These are phyloP conservation scores for Oryza australiensis DNA, from an alignment of 176 grass and related monocot species.

Conservation along the genomic window DNA sequence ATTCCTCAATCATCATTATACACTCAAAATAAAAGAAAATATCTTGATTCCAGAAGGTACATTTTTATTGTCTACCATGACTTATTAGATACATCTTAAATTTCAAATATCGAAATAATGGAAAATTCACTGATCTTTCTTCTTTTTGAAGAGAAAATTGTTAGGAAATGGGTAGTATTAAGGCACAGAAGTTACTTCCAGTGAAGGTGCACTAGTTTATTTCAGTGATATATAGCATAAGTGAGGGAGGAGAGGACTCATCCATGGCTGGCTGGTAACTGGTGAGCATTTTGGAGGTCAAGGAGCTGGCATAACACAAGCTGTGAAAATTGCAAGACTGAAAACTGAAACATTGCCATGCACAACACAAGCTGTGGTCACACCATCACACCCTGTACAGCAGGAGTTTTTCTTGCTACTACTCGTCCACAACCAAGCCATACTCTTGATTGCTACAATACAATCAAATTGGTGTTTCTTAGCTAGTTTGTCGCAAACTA, in stretches of 20 bases:
- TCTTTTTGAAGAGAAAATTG: no score
- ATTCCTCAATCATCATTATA: background rate
- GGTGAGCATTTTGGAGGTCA: slow-evolving; percentile 17
- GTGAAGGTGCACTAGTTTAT: no score
- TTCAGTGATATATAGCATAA: no score
- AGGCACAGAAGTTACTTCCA: no score
- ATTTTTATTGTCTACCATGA: background rate
- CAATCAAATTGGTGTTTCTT: background rate
- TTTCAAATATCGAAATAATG: no score
- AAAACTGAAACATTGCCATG: slow-evolving; percentile 25
- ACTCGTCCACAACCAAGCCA: background rate
- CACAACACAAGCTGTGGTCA: slow-evolving; percentile 20
- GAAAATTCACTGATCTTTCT: no score
- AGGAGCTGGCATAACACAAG: slow-evolving; percentile 26
- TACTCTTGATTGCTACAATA: background rate
- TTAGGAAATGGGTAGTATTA: no score
- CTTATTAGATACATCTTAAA: no score
- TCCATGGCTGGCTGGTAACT: background rate
- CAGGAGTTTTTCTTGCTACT: slow-evolving; percentile 2
- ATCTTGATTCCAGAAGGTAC: background rate
- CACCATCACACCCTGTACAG: slow-evolving; percentile 13
- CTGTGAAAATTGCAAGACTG: slow-evolving; percentile 35
- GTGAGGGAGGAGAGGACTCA: background rate
- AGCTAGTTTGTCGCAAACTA: background rate
- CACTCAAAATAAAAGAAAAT: background rate